phyloP scores from a whole-genome alignment of 306 rosid genomes.

The Casuarina glauca region DNA sequence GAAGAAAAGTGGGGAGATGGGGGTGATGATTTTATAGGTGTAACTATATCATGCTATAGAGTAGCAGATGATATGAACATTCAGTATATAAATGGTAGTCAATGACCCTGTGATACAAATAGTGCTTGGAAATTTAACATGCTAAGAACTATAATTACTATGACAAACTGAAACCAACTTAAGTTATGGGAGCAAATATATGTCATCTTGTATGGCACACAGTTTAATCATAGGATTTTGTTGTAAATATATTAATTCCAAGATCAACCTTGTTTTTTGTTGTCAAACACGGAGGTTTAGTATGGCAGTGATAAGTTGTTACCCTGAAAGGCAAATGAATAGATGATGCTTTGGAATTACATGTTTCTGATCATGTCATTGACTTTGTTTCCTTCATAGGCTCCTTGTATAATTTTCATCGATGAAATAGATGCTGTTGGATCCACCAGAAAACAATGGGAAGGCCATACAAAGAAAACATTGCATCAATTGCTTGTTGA shows the following conservation, averaged over 20 bases:
- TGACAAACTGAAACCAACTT: not conserved
- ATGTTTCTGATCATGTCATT: conserved; percentile 29
- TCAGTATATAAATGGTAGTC: not conserved
- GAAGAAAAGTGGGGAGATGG: not conserved
- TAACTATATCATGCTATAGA: not conserved
- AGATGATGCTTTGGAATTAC: not conserved
- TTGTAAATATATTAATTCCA: not conserved
- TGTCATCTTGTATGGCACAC: not conserved
- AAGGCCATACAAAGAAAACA: conserved; percentile 97
- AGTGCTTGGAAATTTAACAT: not conserved
- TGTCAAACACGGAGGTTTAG: not conserved
- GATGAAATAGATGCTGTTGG: conserved; percentile 99
- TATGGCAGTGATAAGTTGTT: not conserved
- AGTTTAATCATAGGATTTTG: not conserved
- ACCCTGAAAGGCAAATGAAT: not conserved
- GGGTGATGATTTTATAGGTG: not conserved
- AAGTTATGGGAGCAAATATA: not conserved
- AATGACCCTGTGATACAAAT: not conserved
- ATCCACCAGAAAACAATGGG: conserved; percentile 98
- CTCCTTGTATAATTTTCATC: conserved; percentile 95
- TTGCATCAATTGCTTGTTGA: conserved; percentile 96
- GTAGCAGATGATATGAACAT: not conserved
- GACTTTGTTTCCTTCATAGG: conserved; percentile 43
- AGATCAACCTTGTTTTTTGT: not conserved
- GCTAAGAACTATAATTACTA: not conserved